Evolutionary conservation across 1,284 basidiomycete species (phyloP).

Genomic region (Ustilago sp.): DNA sequence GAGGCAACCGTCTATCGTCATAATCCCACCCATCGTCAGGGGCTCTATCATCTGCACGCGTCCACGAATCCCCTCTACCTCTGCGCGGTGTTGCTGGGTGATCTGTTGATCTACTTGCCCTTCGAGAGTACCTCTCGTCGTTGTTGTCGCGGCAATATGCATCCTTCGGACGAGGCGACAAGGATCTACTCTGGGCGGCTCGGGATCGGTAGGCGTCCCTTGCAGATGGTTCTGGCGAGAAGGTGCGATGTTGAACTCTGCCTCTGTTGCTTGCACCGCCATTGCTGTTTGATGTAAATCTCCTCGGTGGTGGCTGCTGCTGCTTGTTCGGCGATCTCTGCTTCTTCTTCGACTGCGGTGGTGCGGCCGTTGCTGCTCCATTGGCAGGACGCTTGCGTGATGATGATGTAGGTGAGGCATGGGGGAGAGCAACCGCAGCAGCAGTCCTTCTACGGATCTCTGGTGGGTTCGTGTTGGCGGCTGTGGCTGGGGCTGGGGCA

Average conservation of each 20-base stretch:
- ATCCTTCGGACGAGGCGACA: conserved; percentile 13
- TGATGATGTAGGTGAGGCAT: neutral
- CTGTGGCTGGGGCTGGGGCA: neutral
- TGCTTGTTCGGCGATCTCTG: conserved; percentile 11
- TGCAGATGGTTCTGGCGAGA: conserved; percentile 2
- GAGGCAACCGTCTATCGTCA: neutral
- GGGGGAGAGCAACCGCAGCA: neutral
- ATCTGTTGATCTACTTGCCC: conserved; percentile 2
- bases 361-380: neutral
- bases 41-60: conserved; percentile 7
- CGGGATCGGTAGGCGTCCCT: neutral
- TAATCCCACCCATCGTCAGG: neutral
- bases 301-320: neutral
- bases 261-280: neutral
- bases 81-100: conserved; percentile 15
- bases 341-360: conserved; percentile 10
- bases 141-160: neutral
- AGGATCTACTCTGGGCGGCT: conserved; percentile 2
- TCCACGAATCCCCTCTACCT: conserved; percentile 18
- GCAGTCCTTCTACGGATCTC: conserved; percentile 19
- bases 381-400: conserved; percentile 17
- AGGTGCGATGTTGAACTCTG: conserved; percentile 1
- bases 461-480: conserved; percentile 18
- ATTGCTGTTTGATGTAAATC: neutral
- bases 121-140: neutral